Percentiles rank a stretch among this genome's conserved stretches.
Conservation (phyloP, 2,329 filamentous ascomycete genomes). For the Fusarium aywerte region DNA sequence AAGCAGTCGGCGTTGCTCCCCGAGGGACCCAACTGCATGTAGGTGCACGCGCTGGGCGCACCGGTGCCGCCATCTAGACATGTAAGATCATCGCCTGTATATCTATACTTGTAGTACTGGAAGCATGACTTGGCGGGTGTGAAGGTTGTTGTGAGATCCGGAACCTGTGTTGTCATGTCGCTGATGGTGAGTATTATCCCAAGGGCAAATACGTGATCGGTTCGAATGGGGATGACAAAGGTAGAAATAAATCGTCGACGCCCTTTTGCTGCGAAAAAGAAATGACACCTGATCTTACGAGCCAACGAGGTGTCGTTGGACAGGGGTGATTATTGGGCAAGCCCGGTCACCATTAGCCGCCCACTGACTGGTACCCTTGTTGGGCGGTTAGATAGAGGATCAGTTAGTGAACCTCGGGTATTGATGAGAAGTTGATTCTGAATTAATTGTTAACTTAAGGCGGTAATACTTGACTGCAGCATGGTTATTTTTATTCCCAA, state of each 20-base stretch:
- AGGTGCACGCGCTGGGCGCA: background rate
- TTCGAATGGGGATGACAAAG: background rate
- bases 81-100: background rate
- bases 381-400: background rate
- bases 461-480: background rate
- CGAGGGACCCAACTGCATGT: conserved; percentile 2
- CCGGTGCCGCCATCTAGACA: background rate
- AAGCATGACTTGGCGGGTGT: conserved; percentile 5
- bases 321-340: background rate
- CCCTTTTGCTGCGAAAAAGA: background rate
- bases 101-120: conserved; percentile 8
- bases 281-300: background rate
- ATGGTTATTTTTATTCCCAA: background rate
- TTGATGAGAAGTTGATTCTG: background rate
- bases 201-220: background rate
- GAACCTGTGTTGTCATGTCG: conserved; percentile 1
- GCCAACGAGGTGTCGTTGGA: background rate
- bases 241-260: background rate
- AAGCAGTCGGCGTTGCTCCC: background rate
- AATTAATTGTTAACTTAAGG: background rate
- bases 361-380: background rate
- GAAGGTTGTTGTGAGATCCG: conserved; percentile 12
- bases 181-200: background rate
- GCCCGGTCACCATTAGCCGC: background rate
- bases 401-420: background rate